phyloP scores from a whole-genome alignment of 345 rosid genomes.

The Syzygium aqueum region DNA sequence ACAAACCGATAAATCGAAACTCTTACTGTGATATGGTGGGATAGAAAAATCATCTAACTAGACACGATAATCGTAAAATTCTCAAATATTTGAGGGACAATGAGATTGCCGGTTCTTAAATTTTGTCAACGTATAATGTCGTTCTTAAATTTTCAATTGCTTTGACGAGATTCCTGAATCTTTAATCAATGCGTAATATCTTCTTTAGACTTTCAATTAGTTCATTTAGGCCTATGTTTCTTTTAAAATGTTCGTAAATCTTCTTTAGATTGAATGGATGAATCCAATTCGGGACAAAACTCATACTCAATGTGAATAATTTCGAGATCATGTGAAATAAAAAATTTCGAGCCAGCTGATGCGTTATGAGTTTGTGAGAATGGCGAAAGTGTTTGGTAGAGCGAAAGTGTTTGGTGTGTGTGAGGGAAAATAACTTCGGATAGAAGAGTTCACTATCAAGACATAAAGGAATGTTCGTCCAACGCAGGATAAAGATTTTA shows the following conservation, averaged over 20 bases:
- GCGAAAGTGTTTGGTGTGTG: neutral
- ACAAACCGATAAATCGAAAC: neutral
- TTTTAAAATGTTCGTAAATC: too few species aligned
- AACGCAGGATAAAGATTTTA: neutral
- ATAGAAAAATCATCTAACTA: neutral
- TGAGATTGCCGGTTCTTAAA: too few species aligned
- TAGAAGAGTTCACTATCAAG: neutral
- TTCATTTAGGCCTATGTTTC: too few species aligned
- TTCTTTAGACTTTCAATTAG: too few species aligned
- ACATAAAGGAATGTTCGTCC: neutral
- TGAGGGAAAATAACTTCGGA: neutral
- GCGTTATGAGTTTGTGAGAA: neutral
- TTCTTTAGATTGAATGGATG: neutral
- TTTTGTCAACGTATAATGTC: neutral
- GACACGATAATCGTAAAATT: neutral
- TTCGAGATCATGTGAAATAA: neutral
- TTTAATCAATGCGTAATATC: too few species aligned
- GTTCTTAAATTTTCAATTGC: too few species aligned
- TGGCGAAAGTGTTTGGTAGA: neutral
- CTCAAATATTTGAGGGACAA: too few species aligned
- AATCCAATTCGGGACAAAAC: neutral
- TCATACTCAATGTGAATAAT: neutral
- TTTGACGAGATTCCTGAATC: neutral
- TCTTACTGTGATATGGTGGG: too few species aligned
- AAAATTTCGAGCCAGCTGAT: neutral